phyloP scores from a whole-genome alignment of 495 filamentous ascomycete genomes.

The Chaetomium cochliodes region DNA sequence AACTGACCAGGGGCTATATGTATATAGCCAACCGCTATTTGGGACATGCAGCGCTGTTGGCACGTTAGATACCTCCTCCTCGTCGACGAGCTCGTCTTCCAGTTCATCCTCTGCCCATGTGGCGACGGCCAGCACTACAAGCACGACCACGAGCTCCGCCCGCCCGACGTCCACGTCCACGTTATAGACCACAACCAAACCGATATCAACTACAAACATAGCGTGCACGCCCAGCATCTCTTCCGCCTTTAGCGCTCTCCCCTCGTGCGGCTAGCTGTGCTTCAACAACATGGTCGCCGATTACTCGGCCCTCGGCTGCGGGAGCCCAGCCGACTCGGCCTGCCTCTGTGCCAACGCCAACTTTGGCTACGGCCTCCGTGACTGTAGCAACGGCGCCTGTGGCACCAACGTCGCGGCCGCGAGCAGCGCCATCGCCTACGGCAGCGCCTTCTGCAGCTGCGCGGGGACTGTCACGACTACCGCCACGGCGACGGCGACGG shows the following conservation, averaged over 20 bases:
- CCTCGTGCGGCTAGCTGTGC: conserved; percentile 2
- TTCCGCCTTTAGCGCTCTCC: neutral
- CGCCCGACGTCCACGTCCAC: conserved; percentile 1
- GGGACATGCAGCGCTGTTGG: neutral
- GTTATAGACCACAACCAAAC: neutral
- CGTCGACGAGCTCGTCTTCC: conserved; percentile 4
- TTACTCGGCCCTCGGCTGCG: neutral
- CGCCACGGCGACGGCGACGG: too few species aligned
- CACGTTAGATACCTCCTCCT: neutral
- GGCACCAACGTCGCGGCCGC: too few species aligned
- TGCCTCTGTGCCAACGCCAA: neutral
- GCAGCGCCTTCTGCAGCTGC: too few species aligned
- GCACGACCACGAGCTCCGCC: conserved; percentile 2
- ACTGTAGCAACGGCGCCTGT: too few species aligned
- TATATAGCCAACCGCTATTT: conserved; percentile 1
- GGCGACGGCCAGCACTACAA: neutral
- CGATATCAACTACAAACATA: neutral
- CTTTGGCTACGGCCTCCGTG: neutral
- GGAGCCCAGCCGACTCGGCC: neutral
- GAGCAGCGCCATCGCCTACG: too few species aligned
- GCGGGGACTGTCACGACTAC: too few species aligned
- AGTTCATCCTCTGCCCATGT: conserved; percentile 1
- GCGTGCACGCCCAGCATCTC: neutral
- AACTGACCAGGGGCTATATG: too few species aligned
- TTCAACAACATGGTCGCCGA: neutral